Evolutionary conservation across 768 basidiomycete species (phyloP).

Genomic region (Leccinum disarticulatum): DNA sequence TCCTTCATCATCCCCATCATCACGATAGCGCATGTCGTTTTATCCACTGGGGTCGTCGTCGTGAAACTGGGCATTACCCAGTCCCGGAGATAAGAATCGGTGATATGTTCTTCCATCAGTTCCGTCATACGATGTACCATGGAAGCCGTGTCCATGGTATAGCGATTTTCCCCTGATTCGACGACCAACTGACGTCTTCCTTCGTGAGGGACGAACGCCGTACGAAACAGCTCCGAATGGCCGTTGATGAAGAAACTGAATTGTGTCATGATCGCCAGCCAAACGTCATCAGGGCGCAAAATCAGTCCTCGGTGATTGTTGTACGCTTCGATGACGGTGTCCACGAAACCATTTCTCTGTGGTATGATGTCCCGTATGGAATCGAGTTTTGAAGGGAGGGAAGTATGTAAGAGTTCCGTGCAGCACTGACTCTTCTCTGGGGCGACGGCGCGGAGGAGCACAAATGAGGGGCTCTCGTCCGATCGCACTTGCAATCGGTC

Average conservation of each 20-base stretch:
- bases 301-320: conserved; percentile 38
- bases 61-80: conserved; percentile 47
- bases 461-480: conserved; percentile 18
- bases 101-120: conserved; percentile 24
- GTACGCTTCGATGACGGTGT: conserved; percentile 36
- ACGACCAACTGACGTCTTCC: conserved; percentile 30
- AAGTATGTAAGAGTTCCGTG: conserved; percentile 29
- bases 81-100: conserved; percentile 29
- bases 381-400: conserved; percentile 20
- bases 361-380: conserved; percentile 31
- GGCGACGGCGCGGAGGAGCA: conserved; percentile 21
- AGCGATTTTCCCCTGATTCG: conserved; percentile 15
- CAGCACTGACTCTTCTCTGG: conserved; percentile 25
- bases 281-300: conserved; percentile 51
- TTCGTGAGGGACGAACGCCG: conserved; percentile 29
- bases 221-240: conserved; percentile 34
- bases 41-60: conserved; percentile 43
- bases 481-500: conserved; percentile 27
- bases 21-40: conserved; percentile 37
- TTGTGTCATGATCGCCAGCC: conserved; percentile 38
- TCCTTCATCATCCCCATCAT: conserved; percentile 44
- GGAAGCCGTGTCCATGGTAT: conserved; percentile 32
- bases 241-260: conserved; percentile 42
- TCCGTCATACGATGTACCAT: conserved; percentile 25
- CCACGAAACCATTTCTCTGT: conserved; percentile 35